These are phyloP conservation scores for Mycosphaerella sp. DNA, from an alignment of 2,329 filamentous ascomycete genomes.

Conservation along the genomic window DNA sequence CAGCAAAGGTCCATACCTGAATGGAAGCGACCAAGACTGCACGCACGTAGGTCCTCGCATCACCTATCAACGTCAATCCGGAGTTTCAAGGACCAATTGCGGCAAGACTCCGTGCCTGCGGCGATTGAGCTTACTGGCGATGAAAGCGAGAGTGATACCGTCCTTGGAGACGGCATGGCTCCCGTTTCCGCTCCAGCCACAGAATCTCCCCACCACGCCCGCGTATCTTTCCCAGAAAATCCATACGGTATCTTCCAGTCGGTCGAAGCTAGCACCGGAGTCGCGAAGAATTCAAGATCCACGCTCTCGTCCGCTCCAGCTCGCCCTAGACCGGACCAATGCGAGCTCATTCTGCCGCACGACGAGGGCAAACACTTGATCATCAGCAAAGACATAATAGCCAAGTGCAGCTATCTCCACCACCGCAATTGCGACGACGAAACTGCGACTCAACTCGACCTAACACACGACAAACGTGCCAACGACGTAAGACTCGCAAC, in stretches of 20 bases:
- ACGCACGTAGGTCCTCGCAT: background rate
- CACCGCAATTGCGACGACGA: background rate
- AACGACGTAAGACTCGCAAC: background rate
- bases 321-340: background rate
- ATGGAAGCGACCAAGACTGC: background rate
- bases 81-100: background rate
- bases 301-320: background rate
- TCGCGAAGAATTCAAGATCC: background rate
- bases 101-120: background rate
- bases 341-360: background rate
- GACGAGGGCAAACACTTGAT: background rate
- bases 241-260: background rate
- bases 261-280: background rate
- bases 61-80: background rate
- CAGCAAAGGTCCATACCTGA: background rate
- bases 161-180: background rate
- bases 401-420: slow-evolving; percentile 9
- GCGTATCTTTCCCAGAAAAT: background rate
- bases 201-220: background rate
- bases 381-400: background rate
- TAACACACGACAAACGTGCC: slow-evolving; percentile 6
- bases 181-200: background rate
- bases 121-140: background rate
- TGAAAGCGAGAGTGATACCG: background rate
- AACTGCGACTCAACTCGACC: slow-evolving; percentile 6